phyloP scores from a whole-genome alignment of 2,329 filamentous ascomycete species.

The Sphaerulina populicola region DNA sequence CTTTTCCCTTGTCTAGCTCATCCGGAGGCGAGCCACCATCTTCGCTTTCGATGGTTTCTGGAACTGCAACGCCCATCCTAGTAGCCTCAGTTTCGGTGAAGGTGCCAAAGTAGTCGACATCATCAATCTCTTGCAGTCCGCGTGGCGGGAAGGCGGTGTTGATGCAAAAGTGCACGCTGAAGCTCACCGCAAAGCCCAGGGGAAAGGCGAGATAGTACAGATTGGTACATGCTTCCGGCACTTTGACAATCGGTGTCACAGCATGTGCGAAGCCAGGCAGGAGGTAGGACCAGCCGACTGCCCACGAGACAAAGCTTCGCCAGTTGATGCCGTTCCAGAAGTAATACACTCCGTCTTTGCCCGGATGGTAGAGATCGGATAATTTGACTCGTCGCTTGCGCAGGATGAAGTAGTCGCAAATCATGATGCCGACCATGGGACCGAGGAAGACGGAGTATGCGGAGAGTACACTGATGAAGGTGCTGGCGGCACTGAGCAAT shows the following conservation, averaged over 20 bases:
- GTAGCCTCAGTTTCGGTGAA: conserved; percentile 28
- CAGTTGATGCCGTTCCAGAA: conserved; percentile 40
- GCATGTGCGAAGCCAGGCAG: conserved; percentile 37
- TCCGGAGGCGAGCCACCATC: background rate
- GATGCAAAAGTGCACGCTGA: conserved; percentile 30
- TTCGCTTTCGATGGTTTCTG: conserved; percentile 14
- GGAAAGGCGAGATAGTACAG: conserved; percentile 40
- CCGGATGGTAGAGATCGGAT: conserved; percentile 37
- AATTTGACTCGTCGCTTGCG: conserved; percentile 36
- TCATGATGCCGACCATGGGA: conserved; percentile 35
- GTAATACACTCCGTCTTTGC: conserved; percentile 37
- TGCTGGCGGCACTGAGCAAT: conserved; percentile 40
- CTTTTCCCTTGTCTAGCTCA: conserved; percentile 4
- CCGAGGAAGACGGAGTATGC: conserved; percentile 43
- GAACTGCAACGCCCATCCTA: conserved; percentile 19
- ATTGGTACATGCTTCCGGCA: conserved; percentile 32
- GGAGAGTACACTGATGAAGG: conserved; percentile 42
- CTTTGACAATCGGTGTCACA: conserved; percentile 35
- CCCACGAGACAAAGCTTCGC: conserved; percentile 38
- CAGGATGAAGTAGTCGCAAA: conserved; percentile 43
- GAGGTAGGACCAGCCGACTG: conserved; percentile 28
- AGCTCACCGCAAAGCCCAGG: conserved; percentile 36
- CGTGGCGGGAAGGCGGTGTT: conserved; percentile 30
- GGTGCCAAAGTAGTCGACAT: conserved; percentile 32
- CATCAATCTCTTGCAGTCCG: conserved; percentile 30